Evolutionary conservation across 2,329 filamentous ascomycete species (phyloP).

Genomic region (Pseudohalonectria lignicola): DNA sequence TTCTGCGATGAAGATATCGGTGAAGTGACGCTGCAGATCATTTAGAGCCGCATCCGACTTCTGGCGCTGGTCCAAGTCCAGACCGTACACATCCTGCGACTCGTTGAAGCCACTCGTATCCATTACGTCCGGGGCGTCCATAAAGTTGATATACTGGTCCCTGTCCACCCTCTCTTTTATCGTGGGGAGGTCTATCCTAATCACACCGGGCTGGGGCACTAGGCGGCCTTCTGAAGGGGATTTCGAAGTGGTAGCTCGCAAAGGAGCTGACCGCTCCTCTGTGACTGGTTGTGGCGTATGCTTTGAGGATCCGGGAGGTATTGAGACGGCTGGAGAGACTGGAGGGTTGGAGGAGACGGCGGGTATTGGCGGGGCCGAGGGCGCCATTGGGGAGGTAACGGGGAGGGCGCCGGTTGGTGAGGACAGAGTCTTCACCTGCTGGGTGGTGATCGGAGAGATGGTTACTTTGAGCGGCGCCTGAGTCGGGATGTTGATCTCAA

Average conservation of each 20-base stretch:
- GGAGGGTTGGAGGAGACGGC: too few species aligned
- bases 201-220: too few species aligned
- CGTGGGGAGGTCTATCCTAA: not conserved
- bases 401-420: not conserved
- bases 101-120: slow-evolving; percentile 34
- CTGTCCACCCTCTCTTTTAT: slow-evolving; percentile 20
- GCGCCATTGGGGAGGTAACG: too few species aligned
- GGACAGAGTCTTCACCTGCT: not conserved
- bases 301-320: too few species aligned
- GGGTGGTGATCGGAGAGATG: too few species aligned
- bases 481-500: slow-evolving; percentile 37
- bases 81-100: slow-evolving; percentile 44
- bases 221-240: too few species aligned
- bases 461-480: slow-evolving; percentile 22
- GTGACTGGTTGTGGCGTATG: too few species aligned
- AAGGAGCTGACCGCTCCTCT: too few species aligned
- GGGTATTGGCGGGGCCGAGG: too few species aligned
- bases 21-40: slow-evolving; percentile 58
- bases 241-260: too few species aligned
- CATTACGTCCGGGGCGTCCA: too few species aligned
- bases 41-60: slow-evolving; percentile 65
- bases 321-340: too few species aligned
- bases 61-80: slow-evolving; percentile 68
- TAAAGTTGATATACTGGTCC: slow-evolving; percentile 39
- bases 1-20: slow-evolving; percentile 67